Base-by-base conservation (phyloP, 352 stramenopile genomes). In the Globisporangium emineosum region DNA sequence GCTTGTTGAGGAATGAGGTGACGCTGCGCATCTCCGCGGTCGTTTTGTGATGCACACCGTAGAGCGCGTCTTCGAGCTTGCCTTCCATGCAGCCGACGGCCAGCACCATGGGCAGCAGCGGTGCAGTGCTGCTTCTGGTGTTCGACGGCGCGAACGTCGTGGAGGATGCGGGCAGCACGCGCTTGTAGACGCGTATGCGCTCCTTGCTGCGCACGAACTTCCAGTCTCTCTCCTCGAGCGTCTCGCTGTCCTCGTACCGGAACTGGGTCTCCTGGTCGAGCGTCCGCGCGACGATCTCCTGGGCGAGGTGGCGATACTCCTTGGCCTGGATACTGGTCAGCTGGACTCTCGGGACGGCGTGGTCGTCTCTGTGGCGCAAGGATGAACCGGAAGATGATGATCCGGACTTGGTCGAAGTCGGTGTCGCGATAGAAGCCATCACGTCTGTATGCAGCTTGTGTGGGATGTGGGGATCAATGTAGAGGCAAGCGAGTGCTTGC, bases 21-120 rank as follows among this genome's bases (percentile, higher is more conserved):
- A 67, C 75, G n/a, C 70, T 60, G 0, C 77, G 73, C 75, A 87
- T 86, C 57, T 85, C 78, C 3, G 76, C 60, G 0, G 74, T 77
- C 8, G 59, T 87, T 60, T 80, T 85, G 51, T 75, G 57, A 60
- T 84, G 72, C 29, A 86, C 47, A 3, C 77, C 77, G 49, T 86
- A 87, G 5, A 87, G 66, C 25, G 71, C 57, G 61, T 89, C 75
- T 37, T 84, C 74, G 19, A 89, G 62, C 12, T 60, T 47, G 32
- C 76, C 77, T 3, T 76, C 67, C 19, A 86, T 68, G 0, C 59
- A 73, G 1, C 79, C 79, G 10, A 85, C 56, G 30, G n/a, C 45
- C 0, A 52, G 45, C 1, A 52, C 45, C 45, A 52, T 52, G 45
- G 45, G 45, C n/a, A n/a, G n/a, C n/a, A n/a, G n/a, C n/a, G n/a